These are phyloP conservation scores for Neofusicoccum parvum DNA, from an alignment of 2,329 filamentous ascomycete species.

Conservation along the genomic window DNA sequence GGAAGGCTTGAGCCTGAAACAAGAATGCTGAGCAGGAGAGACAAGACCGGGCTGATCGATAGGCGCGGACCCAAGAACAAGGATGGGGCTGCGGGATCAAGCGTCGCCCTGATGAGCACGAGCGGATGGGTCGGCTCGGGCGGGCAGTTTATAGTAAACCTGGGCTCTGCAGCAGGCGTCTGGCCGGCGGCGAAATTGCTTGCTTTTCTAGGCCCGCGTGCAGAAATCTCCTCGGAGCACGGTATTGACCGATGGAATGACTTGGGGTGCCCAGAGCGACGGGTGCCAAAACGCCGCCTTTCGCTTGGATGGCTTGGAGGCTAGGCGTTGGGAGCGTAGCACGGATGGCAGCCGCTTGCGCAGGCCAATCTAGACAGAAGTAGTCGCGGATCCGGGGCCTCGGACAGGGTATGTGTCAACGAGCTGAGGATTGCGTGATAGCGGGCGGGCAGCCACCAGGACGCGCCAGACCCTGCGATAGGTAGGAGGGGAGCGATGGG, in stretches of 20 bases:
- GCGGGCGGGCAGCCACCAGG: neutral
- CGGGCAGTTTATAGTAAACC: conserved; percentile 9
- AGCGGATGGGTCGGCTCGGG: conserved; percentile 3
- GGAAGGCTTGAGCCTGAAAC: conserved; percentile 6
- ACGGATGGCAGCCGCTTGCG: neutral
- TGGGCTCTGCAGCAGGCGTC: neutral
- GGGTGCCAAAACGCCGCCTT: conserved; percentile 4
- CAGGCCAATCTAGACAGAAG: conserved; percentile 11
- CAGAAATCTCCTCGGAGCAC: conserved; percentile 1
- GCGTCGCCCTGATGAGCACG: conserved; percentile 3
- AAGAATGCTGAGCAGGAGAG: neutral
- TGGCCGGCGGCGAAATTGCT: neutral
- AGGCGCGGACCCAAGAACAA: neutral
- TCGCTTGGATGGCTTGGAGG: conserved; percentile 10
- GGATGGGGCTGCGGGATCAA: conserved; percentile 12
- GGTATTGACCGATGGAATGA: neutral
- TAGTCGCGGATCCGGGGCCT: neutral
- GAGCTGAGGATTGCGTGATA: conserved; percentile 17
- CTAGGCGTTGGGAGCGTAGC: neutral
- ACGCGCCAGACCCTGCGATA: neutral
- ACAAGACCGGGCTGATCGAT: conserved; percentile 1
- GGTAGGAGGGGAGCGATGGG: neutral
- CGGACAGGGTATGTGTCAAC: neutral
- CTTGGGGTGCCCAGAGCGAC: neutral
- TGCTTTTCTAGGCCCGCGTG: conserved; percentile 9